Evolutionary conservation across 495 filamentous ascomycete genomes (phyloP).

Genomic region (Xylaria telfairii): DNA sequence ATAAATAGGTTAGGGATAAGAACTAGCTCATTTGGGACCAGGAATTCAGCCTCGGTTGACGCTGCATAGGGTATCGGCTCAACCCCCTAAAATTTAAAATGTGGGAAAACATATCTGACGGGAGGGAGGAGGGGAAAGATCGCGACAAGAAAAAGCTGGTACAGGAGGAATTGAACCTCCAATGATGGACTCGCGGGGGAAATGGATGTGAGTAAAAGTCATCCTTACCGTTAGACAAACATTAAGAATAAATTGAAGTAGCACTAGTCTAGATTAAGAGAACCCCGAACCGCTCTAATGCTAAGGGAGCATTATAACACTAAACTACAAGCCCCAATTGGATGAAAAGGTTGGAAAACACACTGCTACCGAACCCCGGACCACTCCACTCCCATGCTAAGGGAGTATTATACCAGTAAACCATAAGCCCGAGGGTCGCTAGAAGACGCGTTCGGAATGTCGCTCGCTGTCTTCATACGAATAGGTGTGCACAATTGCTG

Average conservation of each 20-base stretch:
- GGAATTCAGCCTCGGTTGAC: not conserved
- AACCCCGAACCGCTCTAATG: too few relatives aligned
- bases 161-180: conserved; percentile 29
- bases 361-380: conserved; percentile 62
- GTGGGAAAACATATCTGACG: too few relatives aligned
- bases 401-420: conserved; percentile 32
- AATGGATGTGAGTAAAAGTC: too few relatives aligned
- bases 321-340: too few relatives aligned
- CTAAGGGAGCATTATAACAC: too few relatives aligned
- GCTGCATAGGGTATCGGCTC: not conserved
- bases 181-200: conserved; percentile 50
- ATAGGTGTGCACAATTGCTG: not conserved
- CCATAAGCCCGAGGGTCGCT: conserved; percentile 19
- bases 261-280: too few relatives aligned
- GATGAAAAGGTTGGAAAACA: too few relatives aligned
- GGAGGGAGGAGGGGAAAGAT: not conserved
- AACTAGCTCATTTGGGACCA: not conserved
- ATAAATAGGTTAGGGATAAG: not conserved
- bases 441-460: not conserved
- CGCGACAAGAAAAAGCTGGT: not conserved
- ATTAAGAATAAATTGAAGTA: too few relatives aligned
- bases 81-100: too few relatives aligned
- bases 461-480: too few relatives aligned
- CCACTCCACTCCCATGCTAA: conserved; percentile 60
- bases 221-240: too few relatives aligned